These are phyloP conservation scores for Daedaleopsis nitida DNA, from an alignment of 768 basidiomycete genomes.

Conservation along the genomic window DNA sequence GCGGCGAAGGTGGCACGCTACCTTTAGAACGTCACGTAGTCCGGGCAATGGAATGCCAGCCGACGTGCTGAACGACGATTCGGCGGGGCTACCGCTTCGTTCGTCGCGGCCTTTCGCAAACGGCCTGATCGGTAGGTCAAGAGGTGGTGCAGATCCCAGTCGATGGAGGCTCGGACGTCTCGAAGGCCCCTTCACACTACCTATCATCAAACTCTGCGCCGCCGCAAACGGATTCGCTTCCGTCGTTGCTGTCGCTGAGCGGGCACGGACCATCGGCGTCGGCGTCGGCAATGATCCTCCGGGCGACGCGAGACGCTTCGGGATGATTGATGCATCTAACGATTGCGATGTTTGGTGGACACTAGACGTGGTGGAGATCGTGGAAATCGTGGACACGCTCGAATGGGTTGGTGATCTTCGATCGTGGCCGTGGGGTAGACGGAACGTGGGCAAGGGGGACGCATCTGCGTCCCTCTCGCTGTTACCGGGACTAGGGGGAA, in stretches of 20 bases:
- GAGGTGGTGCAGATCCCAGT: constrained; percentile 56
- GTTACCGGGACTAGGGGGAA: constrained; percentile 9
- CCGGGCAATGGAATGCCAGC: constrained; percentile 44
- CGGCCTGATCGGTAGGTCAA: constrained; percentile 54
- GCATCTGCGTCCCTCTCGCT: neutral
- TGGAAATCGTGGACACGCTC: constrained; percentile 31
- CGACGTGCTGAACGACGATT: constrained; percentile 18
- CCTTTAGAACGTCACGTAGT: constrained; percentile 76
- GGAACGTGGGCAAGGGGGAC: constrained; percentile 21
- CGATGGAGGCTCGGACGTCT: constrained; percentile 42
- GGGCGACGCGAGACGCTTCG: constrained; percentile 28
- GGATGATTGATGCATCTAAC: constrained; percentile 44
- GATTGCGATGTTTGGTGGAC: constrained; percentile 60
- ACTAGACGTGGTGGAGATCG: constrained; percentile 31
- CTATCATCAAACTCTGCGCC: constrained; percentile 13
- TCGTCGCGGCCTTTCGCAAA: constrained; percentile 45
- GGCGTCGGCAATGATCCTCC: constrained; percentile 33
- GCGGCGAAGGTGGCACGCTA: constrained; percentile 26
- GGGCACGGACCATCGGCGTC: constrained; percentile 33
- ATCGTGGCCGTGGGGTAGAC: constrained; percentile 19
- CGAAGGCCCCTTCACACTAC: constrained; percentile 14
- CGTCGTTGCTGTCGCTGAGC: constrained; percentile 35
- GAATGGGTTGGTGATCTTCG: constrained; percentile 37
- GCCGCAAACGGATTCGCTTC: constrained; percentile 9
- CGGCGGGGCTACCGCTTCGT: constrained; percentile 50